phyloP scores from a whole-genome alignment of 2,329 filamentous ascomycete species.

The Diaporthe caulivora region DNA sequence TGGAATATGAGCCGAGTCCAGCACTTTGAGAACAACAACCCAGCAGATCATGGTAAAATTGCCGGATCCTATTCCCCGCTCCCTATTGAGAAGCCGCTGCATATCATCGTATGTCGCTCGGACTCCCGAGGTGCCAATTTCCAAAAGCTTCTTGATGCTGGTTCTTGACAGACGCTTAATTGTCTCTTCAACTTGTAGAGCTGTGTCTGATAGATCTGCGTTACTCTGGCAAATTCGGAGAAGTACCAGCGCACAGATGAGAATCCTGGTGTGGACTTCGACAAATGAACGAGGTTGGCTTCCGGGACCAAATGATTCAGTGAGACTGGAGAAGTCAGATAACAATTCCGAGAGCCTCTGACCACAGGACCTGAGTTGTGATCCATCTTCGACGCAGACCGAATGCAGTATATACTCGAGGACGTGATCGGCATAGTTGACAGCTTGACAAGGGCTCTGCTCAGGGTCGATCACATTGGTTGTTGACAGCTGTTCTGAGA shows the following conservation, averaged over 20 bases:
- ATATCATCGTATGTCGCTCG: conserved; percentile 62
- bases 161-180: conserved; percentile 57
- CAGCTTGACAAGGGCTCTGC: conserved; percentile 34
- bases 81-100: conserved; percentile 57
- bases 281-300: conserved; percentile 49
- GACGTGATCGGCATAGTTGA: conserved; percentile 55
- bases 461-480: conserved; percentile 39
- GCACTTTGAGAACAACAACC: conserved; percentile 68
- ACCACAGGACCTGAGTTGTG: conserved; percentile 56
- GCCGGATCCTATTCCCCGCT: conserved; percentile 65
- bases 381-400: conserved; percentile 53
- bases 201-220: conserved; percentile 48
- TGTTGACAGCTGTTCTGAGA: conserved; percentile 60
- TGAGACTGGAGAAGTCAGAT: conserved; percentile 43
- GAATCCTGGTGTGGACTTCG: conserved; percentile 52
- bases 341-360: conserved; percentile 57
- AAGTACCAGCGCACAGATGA: conserved; percentile 53
- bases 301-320: conserved; percentile 22
- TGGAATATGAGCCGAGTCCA: conserved; percentile 64
- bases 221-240: conserved; percentile 58
- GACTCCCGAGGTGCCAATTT: conserved; percentile 57
- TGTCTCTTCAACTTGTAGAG: conserved; percentile 62
- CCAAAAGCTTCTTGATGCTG: conserved; percentile 55
- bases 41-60: conserved; percentile 64
- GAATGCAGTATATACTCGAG: conserved; percentile 61